Conservation (phyloP, 2,329 filamentous ascomycete species). For the Phaeomoniella chlamydospora region DNA sequence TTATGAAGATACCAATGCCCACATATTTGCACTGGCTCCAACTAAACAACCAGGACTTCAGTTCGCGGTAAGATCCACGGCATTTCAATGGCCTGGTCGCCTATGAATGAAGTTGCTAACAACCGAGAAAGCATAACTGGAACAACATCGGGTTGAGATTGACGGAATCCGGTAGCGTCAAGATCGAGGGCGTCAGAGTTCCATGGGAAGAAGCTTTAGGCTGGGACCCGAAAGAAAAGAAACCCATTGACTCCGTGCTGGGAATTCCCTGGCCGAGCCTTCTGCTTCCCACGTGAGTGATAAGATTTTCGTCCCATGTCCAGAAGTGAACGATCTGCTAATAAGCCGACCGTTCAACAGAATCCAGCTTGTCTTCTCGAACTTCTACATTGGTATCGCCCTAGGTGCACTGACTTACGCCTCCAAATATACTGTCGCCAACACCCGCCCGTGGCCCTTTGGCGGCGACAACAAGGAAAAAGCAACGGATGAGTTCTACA, state of each 20-base stretch:
- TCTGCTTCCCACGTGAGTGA: constrained; percentile 46
- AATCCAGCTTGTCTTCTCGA: constrained; percentile 53
- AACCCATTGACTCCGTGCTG: constrained; percentile 35
- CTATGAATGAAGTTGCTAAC: too few species aligned
- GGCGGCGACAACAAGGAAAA: constrained; percentile 47
- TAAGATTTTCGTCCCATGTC: too few species aligned
- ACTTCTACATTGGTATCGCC: constrained; percentile 52
- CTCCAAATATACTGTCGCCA: constrained; percentile 38
- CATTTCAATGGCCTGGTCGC: too few species aligned
- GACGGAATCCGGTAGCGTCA: constrained; percentile 49
- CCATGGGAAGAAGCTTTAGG: constrained; percentile 49
- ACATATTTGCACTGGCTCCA: constrained; percentile 48
- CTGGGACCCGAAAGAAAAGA: constrained; percentile 38
- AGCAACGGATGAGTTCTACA: constrained; percentile 49
- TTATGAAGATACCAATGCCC: constrained; percentile 40
- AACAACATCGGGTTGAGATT: constrained; percentile 49
- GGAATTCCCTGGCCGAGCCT: constrained; percentile 40
- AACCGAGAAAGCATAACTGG: constrained; percentile 37
- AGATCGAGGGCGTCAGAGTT: constrained; percentile 40
- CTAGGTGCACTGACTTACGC: constrained; percentile 42
- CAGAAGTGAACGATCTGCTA: constrained; percentile 8
- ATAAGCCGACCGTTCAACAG: too few species aligned
- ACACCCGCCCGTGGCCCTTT: constrained; percentile 49
- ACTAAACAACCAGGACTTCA: constrained; percentile 43
- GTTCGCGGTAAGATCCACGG: constrained; percentile 24